Percentiles rank a stretch among this genome's conserved stretches.
Evolutionary conservation across 1,284 basidiomycete species (phyloP).

Genomic region (Tilletia indica): DNA sequence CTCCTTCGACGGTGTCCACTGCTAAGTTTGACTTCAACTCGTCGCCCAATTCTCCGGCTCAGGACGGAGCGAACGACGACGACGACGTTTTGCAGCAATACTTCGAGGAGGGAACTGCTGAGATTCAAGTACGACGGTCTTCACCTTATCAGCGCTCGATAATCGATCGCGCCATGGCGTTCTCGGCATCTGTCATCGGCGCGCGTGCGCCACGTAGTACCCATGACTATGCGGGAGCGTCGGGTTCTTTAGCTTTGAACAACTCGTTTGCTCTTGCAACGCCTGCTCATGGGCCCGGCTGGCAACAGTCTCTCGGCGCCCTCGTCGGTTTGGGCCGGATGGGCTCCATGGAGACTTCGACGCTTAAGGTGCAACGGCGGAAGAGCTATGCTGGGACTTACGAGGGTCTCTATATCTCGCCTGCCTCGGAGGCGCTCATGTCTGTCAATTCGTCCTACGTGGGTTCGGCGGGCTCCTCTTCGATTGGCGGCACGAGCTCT

Average conservation of each 20-base stretch:
- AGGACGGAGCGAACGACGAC: background rate
- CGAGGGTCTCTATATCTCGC: background rate
- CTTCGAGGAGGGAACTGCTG: constrained; percentile 18
- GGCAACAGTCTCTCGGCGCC: constrained; percentile 34
- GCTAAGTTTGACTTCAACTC: background rate
- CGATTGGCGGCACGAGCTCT: background rate
- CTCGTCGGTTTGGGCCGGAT: constrained; percentile 40
- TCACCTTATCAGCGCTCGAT: constrained; percentile 43
- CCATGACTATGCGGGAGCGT: background rate
- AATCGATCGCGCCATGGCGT: constrained; percentile 50
- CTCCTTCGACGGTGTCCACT: background rate
- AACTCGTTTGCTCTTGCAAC: constrained; percentile 9
- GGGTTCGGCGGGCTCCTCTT: background rate
- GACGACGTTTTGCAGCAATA: background rate
- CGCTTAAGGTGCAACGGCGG: constrained; percentile 40
- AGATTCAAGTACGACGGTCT: constrained; percentile 44
- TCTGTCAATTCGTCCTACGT: background rate
- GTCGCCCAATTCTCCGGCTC: background rate
- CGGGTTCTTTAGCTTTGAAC: background rate
- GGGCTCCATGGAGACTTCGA: constrained; percentile 35
- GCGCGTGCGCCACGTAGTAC: constrained; percentile 33
- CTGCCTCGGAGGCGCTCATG: background rate
- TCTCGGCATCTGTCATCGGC: constrained; percentile 43
- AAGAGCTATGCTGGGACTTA: constrained; percentile 32
- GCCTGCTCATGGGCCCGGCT: constrained; percentile 13